Percentiles rank a stretch among this genome's conserved stretches.
These are phyloP conservation scores for Serendipita sp. DNA, from an alignment of 768 basidiomycete species.

Conservation along the genomic window DNA sequence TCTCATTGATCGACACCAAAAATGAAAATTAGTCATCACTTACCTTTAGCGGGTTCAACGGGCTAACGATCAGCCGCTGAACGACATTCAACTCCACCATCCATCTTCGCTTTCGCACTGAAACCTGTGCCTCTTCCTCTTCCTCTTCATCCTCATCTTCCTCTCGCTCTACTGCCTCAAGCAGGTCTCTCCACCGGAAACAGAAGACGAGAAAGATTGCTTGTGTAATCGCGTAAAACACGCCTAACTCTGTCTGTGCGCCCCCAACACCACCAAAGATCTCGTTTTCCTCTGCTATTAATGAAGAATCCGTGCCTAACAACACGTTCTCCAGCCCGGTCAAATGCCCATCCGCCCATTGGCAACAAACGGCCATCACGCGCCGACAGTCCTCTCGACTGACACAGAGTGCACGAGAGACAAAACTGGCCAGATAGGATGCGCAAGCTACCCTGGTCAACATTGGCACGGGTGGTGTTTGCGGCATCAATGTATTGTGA, in stretches of 20 bases:
- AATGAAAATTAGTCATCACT: slow-evolving; percentile 10
- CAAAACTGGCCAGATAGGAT: slow-evolving; percentile 83
- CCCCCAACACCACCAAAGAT: not conserved
- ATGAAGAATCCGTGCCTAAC: slow-evolving; percentile 20
- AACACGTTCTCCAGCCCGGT: slow-evolving; percentile 46
- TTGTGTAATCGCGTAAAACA: slow-evolving; percentile 88
- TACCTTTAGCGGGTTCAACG: slow-evolving; percentile 84
- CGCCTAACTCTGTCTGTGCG: slow-evolving; percentile 30
- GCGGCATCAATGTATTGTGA: slow-evolving; percentile 61
- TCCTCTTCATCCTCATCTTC: slow-evolving; percentile 43
- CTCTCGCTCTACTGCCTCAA: not conserved
- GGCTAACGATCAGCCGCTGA: slow-evolving; percentile 62
- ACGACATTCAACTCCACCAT: slow-evolving; percentile 63
- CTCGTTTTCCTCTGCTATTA: slow-evolving; percentile 16
- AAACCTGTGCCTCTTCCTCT: slow-evolving; percentile 22
- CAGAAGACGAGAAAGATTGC: slow-evolving; percentile 94
- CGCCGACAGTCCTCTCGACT: slow-evolving; percentile 55
- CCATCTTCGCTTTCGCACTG: slow-evolving; percentile 44
- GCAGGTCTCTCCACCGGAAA: slow-evolving; percentile 89
- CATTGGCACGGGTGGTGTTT: slow-evolving; percentile 31
- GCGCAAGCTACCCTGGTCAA: slow-evolving; percentile 86
- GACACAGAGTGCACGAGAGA: slow-evolving; percentile 78
- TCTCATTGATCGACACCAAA: not conserved
- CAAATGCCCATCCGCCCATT: slow-evolving; percentile 62
- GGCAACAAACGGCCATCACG: slow-evolving; percentile 71